Percentiles rank a stretch among this genome's conserved stretches.
These are phyloP conservation scores for Trichoderma parareesei DNA, from an alignment of 495 filamentous ascomycete genomes.

Conservation along the genomic window DNA sequence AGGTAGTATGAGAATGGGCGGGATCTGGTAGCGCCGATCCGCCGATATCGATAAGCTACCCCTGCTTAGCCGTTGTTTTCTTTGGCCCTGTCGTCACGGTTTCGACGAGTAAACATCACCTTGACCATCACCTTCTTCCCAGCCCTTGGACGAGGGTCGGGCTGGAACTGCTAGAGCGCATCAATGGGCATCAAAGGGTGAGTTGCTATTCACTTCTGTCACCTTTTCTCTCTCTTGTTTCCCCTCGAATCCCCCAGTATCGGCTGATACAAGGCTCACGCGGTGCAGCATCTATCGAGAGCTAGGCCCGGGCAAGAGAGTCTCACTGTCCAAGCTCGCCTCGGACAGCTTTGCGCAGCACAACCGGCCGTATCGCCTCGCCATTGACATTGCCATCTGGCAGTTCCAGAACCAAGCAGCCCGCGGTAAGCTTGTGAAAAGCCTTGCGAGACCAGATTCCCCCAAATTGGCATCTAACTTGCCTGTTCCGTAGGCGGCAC, in stretches of 20 bases:
- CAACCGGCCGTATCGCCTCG: slow-evolving; percentile 69
- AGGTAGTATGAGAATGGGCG: neutral
- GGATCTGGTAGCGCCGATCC: neutral
- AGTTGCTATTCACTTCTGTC: slow-evolving; percentile 11
- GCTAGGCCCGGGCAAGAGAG: slow-evolving; percentile 70
- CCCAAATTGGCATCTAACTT: neutral
- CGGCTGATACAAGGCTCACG: neutral
- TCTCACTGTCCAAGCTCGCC: slow-evolving; percentile 78
- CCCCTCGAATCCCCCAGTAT: neutral
- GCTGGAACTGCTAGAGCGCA: neutral
- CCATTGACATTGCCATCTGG: slow-evolving; percentile 96
- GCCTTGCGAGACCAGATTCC: neutral
- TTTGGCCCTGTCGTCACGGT: neutral
- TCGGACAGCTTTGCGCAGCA: slow-evolving; percentile 62
- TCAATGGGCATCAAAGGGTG: slow-evolving; percentile 58
- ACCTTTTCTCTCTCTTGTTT: neutral
- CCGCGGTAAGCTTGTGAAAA: slow-evolving; percentile 39
- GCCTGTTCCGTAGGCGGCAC: slow-evolving; percentile 50
- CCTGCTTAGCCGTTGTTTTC: neutral
- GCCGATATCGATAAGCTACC: slow-evolving; percentile 3
- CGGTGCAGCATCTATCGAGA: slow-evolving; percentile 70
- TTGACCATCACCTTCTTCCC: slow-evolving; percentile 7
- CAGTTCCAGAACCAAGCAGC: slow-evolving; percentile 87
- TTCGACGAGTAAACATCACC: neutral
- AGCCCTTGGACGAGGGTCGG: neutral